Percentiles rank a stretch among this genome's conserved stretches.
Conservation (phyloP, 2,329 filamentous ascomycete species). For the Aspergillus fumigatiaffinis region DNA sequence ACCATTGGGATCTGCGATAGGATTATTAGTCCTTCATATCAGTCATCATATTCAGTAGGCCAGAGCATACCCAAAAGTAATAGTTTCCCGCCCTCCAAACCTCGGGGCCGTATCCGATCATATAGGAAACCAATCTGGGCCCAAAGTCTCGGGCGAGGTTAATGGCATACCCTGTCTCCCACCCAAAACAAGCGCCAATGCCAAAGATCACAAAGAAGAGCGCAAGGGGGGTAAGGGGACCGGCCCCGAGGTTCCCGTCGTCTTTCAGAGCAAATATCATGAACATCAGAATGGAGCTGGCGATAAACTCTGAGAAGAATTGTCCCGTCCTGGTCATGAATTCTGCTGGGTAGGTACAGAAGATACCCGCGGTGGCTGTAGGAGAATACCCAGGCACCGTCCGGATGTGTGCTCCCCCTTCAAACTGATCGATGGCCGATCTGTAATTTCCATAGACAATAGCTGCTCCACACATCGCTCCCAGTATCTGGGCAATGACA, state of each 20-base stretch:
- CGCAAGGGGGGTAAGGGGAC: slow-evolving; percentile 55
- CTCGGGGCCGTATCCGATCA: slow-evolving; percentile 63
- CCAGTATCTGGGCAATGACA: slow-evolving; percentile 61
- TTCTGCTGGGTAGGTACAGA: slow-evolving; percentile 64
- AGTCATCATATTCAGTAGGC: background rate
- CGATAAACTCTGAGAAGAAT: slow-evolving; percentile 70
- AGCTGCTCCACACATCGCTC: slow-evolving; percentile 60
- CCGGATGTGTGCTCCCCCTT: slow-evolving; percentile 55
- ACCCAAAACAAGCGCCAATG: slow-evolving; percentile 69
- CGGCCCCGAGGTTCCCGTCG: slow-evolving; percentile 48
- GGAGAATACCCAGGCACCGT: slow-evolving; percentile 55
- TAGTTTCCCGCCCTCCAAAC: slow-evolving; percentile 66
- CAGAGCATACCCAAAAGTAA: slow-evolving; percentile 63
- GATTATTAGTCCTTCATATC: background rate
- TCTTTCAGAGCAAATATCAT: slow-evolving; percentile 65
- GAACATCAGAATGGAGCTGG: slow-evolving; percentile 65
- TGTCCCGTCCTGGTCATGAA: slow-evolving; percentile 63
- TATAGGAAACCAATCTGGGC: slow-evolving; percentile 62
- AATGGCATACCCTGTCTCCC: slow-evolving; percentile 73
- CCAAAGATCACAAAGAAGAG: slow-evolving; percentile 72
- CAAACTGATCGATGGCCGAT: slow-evolving; percentile 60
- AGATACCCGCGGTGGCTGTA: slow-evolving; percentile 65
- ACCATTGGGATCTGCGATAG: slow-evolving; percentile 63
- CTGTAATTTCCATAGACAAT: slow-evolving; percentile 63
- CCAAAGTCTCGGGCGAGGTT: slow-evolving; percentile 71